phyloP scores from a whole-genome alignment of 129 eudicot genomes.

The Saposhnikovia divaricata region DNA sequence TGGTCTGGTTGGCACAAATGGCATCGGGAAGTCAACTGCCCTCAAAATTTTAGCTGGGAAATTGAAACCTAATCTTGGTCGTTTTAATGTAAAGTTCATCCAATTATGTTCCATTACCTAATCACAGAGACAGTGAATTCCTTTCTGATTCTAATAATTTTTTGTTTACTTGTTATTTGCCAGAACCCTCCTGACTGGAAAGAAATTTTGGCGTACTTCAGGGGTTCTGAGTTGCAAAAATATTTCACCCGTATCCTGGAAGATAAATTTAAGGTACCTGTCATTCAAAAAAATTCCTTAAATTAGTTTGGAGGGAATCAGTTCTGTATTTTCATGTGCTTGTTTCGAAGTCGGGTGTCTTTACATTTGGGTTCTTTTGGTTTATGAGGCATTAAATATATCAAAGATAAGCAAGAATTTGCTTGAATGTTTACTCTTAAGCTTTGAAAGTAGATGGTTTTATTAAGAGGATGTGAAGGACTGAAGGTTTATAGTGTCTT shows the following conservation, averaged over 20 bases:
- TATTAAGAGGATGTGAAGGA: background rate
- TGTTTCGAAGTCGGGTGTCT: background rate
- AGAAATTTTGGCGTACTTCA: slow-evolving; percentile 74
- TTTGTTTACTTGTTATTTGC: slow-evolving; percentile 1
- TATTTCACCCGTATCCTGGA: slow-evolving; percentile 86
- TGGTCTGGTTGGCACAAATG: slow-evolving; percentile 70
- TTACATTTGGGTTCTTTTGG: background rate
- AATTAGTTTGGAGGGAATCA: background rate
- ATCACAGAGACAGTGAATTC: background rate
- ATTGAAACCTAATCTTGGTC: slow-evolving; percentile 63
- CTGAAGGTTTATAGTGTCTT: background rate
- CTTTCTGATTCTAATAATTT: background rate
- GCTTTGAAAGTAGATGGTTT: background rate
- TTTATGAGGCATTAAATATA: background rate
- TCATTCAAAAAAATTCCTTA: background rate
- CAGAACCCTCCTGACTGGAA: slow-evolving; percentile 99
- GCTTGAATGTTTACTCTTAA: background rate
- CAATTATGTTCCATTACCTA: background rate
- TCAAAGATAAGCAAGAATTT: background rate
- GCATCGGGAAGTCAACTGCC: slow-evolving; percentile 68
- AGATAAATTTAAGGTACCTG: slow-evolving; percentile 69
- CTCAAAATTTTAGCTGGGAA: slow-evolving; percentile 67
- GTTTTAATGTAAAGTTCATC: slow-evolving; percentile 33
- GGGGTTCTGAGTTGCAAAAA: slow-evolving; percentile 94
- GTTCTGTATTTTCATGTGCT: background rate